Conservation (phyloP, 2,329 filamentous ascomycete genomes). For the Diaporthe sp. region DNA sequence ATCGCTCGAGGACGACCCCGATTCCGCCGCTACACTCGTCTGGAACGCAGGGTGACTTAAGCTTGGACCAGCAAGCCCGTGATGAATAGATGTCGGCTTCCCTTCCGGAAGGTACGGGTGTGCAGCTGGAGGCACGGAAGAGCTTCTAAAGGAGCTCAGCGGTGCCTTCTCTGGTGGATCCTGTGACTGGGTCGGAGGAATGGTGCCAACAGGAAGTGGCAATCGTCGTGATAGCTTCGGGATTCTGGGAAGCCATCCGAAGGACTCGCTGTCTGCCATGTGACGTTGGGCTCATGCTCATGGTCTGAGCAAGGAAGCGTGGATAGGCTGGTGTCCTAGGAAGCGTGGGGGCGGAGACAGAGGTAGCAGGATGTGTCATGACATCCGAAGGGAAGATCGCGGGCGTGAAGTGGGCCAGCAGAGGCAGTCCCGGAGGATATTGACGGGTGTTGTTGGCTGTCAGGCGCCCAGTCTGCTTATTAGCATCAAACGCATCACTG, state of each 20-base stretch:
- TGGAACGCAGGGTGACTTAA: neutral
- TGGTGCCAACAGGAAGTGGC: neutral
- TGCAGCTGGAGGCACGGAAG: neutral
- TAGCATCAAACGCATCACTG: conserved; percentile 3
- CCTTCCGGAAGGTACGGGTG: neutral
- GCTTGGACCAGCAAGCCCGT: conserved; percentile 16
- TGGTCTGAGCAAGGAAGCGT: neutral
- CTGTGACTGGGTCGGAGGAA: neutral
- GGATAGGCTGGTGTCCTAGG: neutral
- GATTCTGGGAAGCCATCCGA: neutral
- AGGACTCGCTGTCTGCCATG: conserved; percentile 25
- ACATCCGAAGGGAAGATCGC: neutral
- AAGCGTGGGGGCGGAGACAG: neutral
- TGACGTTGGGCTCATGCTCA: conserved; percentile 28
- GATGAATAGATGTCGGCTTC: neutral
- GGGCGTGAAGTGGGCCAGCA: neutral
- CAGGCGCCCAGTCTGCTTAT: neutral
- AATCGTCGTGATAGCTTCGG: neutral
- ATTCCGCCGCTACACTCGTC: neutral
- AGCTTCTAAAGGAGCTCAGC: conserved; percentile 7
- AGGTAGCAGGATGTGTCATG: neutral
- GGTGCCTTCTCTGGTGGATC: neutral
- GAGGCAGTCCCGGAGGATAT: neutral
- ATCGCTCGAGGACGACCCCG: neutral
- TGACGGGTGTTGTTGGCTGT: neutral